Evolutionary conservation across 2,329 filamentous ascomycete genomes (phyloP).

Genomic region (Sclerotinia nivalis): DNA sequence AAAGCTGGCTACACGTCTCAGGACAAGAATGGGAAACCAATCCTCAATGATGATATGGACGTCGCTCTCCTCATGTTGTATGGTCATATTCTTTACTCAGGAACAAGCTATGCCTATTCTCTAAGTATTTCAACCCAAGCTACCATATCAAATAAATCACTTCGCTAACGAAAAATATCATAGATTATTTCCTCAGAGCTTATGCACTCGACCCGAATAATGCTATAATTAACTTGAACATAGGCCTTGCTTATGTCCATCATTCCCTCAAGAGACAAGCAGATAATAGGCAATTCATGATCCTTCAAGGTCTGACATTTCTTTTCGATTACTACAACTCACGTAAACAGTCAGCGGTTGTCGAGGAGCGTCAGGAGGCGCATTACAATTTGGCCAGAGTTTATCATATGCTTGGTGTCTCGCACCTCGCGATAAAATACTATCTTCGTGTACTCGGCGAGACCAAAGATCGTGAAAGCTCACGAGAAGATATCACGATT

Average conservation of each 20-base stretch:
- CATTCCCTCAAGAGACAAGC: conserved; percentile 86
- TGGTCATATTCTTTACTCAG: conserved; percentile 83
- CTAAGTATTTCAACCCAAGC: conserved; percentile 55
- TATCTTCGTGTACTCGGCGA: conserved; percentile 59
- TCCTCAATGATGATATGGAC: conserved; percentile 55
- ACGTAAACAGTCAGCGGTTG: conserved; percentile 45
- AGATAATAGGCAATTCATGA: conserved; percentile 84
- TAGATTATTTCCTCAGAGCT: conserved; percentile 80
- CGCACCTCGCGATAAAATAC: conserved; percentile 69
- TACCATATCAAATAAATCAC: neutral
- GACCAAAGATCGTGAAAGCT: conserved; percentile 29
- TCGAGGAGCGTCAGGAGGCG: conserved; percentile 66
- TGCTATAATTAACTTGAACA: conserved; percentile 74
- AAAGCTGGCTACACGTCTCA: conserved; percentile 44
- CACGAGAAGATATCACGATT: conserved; percentile 58
- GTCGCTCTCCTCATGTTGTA: conserved; percentile 83
- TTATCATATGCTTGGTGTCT: conserved; percentile 74
- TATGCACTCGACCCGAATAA: conserved; percentile 74
- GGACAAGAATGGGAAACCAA: conserved; percentile 41
- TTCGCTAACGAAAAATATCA: conserved; percentile 4
- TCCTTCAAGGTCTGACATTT: conserved; percentile 83
- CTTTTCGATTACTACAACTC: conserved; percentile 71
- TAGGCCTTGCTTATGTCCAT: conserved; percentile 84
- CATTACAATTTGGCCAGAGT: conserved; percentile 78
- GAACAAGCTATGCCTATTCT: conserved; percentile 79